A percentile compares a stretch with the other conserved stretches of the same genome.
phyloP scores from a whole-genome alignment of 495 filamentous ascomycete species.

The Hypomontagnella submonticulosa region DNA sequence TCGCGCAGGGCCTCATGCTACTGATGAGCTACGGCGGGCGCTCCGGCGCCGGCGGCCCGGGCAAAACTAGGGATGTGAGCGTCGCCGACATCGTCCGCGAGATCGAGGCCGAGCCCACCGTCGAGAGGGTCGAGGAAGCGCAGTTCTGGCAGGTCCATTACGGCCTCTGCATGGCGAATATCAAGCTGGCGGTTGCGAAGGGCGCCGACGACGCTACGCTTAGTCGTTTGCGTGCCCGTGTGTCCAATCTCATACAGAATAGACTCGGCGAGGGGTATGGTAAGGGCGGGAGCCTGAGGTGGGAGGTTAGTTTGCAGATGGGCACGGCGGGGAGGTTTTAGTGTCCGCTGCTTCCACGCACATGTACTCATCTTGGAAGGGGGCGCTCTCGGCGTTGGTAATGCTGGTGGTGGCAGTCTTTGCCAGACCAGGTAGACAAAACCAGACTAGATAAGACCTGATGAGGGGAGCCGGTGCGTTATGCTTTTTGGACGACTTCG shows the following conservation, averaged over 20 bases:
- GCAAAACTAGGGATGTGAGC: conserved; percentile 53
- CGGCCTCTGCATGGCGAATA: conserved; percentile 92
- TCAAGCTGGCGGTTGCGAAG: conserved; percentile 78
- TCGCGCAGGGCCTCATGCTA: conserved; percentile 89
- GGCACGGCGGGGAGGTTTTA: conserved; percentile 47
- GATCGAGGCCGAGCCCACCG: conserved; percentile 80
- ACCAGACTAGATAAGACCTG: conserved; percentile 13
- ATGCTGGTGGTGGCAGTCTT: conserved; percentile 4
- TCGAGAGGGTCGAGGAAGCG: conserved; percentile 84
- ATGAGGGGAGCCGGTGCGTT: conserved; percentile 3
- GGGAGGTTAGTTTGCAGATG: conserved; percentile 80
- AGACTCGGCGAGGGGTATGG: conserved; percentile 89
- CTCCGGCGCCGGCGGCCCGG: conserved; percentile 18
- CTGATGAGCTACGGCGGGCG: conserved; percentile 80
- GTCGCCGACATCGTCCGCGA: conserved; percentile 83
- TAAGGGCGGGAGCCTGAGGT: conserved; percentile 76
- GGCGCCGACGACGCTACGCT: conserved; percentile 70
- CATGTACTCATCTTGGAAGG: not conserved
- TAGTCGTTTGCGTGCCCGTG: conserved; percentile 73
- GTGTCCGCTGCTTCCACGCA: not conserved
- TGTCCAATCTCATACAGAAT: conserved; percentile 83
- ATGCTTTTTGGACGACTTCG: conserved; percentile 13
- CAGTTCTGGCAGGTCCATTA: conserved; percentile 99
- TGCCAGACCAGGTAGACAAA: conserved; percentile 8
- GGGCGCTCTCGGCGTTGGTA: conserved; percentile 1